These are phyloP conservation scores for Alternaria infectoria DNA, from an alignment of 2,329 filamentous ascomycete genomes.

Conservation along the genomic window DNA sequence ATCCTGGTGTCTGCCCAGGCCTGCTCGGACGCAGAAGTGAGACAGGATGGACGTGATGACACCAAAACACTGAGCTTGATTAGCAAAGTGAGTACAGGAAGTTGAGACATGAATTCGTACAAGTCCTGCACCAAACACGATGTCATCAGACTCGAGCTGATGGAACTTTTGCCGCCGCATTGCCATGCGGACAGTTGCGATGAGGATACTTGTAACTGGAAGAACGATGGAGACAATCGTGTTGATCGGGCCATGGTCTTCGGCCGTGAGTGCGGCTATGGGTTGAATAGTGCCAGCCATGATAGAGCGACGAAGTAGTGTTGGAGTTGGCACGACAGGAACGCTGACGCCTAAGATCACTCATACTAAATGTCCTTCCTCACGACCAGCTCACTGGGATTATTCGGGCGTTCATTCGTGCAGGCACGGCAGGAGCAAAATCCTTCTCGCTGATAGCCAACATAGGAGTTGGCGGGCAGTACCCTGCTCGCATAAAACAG, in stretches of 20 bases:
- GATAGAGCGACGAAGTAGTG: not conserved
- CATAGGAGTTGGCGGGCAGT: not conserved
- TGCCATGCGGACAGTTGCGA: conserved; percentile 3
- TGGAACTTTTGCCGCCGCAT: conserved; percentile 3
- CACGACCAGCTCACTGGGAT: not conserved
- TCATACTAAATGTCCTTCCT: not conserved
- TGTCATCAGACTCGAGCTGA: conserved; percentile 2
- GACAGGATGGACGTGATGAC: conserved; percentile 5
- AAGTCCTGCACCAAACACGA: not conserved
- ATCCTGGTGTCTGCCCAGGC: conserved; percentile 8
- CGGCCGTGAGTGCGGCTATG: conserved; percentile 1
- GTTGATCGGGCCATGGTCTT: conserved; percentile 8
- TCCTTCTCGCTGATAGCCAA: not conserved
- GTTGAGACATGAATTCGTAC: not conserved
- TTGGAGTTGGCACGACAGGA: not conserved
- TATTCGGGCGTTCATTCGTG: not conserved
- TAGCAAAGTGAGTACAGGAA: not conserved
- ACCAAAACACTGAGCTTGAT: not conserved
- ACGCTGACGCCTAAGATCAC: not conserved
- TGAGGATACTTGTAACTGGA: conserved; percentile 2
- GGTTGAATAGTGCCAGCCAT: not conserved
- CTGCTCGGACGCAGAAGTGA: not conserved
- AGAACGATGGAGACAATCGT: conserved; percentile 14
- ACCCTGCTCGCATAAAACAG: not conserved
- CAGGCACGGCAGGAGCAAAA: not conserved